Conservation (phyloP, 192 early-diverging fungal genomes). For the Linnemannia elongata region DNA sequence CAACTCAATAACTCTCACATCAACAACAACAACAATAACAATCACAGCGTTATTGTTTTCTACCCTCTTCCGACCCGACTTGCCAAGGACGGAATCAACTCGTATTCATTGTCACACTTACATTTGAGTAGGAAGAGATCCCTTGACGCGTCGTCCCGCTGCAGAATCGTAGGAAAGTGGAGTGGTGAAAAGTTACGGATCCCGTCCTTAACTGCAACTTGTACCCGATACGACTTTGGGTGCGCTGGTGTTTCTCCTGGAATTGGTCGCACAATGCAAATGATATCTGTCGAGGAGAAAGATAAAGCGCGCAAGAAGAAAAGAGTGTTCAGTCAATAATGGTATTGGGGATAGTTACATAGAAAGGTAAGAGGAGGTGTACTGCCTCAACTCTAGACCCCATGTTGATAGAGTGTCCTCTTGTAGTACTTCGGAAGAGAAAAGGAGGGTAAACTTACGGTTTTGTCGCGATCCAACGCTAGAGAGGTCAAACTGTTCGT, state of each 20-base stretch:
- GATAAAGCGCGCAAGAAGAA: neutral
- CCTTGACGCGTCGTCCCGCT: conserved; percentile 68
- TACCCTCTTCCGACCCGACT: neutral
- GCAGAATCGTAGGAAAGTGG: conserved; percentile 68
- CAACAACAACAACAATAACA: no score
- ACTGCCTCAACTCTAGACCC: neutral
- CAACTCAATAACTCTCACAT: neutral
- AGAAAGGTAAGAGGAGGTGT: neutral
- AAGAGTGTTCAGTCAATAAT: neutral
- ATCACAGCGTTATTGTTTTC: no score
- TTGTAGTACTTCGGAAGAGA: neutral
- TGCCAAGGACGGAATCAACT: neutral
- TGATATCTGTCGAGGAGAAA: conserved; percentile 26
- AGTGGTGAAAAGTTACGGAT: conserved; percentile 74
- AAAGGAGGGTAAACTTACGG: conserved; percentile 25
- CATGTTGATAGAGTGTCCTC: neutral
- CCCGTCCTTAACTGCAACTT: conserved; percentile 66
- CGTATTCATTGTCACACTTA: conserved; percentile 25
- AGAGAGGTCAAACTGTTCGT: conserved; percentile 38
- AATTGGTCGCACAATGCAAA: conserved; percentile 46
- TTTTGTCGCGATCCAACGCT: conserved; percentile 53
- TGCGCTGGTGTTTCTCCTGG: neutral
- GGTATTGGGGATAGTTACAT: neutral
- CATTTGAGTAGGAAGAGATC: conserved; percentile 77
- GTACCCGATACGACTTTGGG: conserved; percentile 46